Evolutionary conservation across 208 protist genomes (phyloP), one percentile per base, ranked within the genome.

Genomic region (Tritrichomonas foetus): DNA sequence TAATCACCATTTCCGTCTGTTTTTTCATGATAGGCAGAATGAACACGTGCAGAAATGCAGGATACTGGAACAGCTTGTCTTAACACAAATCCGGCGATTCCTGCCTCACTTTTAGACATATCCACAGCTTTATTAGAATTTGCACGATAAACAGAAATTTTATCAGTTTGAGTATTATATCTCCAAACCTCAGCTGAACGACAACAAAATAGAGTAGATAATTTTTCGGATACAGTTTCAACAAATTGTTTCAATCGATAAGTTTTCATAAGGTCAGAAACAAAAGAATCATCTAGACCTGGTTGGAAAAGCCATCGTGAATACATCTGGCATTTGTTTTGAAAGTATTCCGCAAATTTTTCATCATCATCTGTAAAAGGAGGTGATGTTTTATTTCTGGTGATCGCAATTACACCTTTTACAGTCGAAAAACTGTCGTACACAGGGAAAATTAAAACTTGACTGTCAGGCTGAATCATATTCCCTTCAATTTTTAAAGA

Each of bases 261-360:
- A 5, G 78, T 89, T 39, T 89, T 25, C 33, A 89, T 57, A 20
- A 89, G 41, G 3, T n/a, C 30, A 20, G 78, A 57, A 61, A 49
- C 47, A 36, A 89, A 53, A 39, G 20, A 39, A 57, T 89, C 47
- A 89, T 57, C 47, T 89, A 89, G 14, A 20, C 53, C 3, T 89
- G 78, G 78, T 57, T 89, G 78, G 30, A 89, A 89, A 39, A 89
- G 30, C 78, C 78, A 89, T 57, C 78, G 25, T 5, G 78, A 89
- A 49, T 89, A 89, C 39, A 57, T 33, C 36, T 89, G 53, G 22
- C 78, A 89, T 36, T 89, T 89, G 3, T 25, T 39, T 57, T 89
- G 78, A 22, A 89, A 89, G 57, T 89, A 89, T 89, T 89, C 78
- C 30, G n/a, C 78, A 50, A 89, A 89, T 57, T 89, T 89, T n/a